A percentile compares a stretch with the other conserved stretches of the same genome.
These are phyloP conservation scores for Gnomoniopsis smithogilvyi DNA, from an alignment of 2,329 filamentous ascomycete genomes.

Conservation along the genomic window DNA sequence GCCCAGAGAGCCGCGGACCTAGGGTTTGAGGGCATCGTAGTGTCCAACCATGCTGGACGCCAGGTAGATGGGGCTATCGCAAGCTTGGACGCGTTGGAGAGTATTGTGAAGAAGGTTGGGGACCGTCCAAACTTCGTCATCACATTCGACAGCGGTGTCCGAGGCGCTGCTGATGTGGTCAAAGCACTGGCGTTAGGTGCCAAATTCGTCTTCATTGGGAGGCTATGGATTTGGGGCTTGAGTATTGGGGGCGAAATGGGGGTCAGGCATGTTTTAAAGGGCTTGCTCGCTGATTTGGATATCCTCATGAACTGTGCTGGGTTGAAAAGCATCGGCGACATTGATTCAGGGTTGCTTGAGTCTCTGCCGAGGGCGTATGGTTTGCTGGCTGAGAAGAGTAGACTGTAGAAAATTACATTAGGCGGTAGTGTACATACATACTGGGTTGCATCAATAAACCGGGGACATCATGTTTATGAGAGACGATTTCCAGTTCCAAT, in stretches of 20 bases:
- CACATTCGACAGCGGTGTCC: slow-evolving; percentile 59
- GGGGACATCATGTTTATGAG: not conserved
- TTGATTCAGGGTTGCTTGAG: slow-evolving; percentile 41
- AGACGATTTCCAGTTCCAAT: too few relatives aligned
- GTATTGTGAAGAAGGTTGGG: slow-evolving; percentile 44
- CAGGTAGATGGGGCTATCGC: slow-evolving; percentile 60
- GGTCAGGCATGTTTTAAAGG: slow-evolving; percentile 59
- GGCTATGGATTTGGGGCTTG: slow-evolving; percentile 59
- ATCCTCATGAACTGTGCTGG: slow-evolving; percentile 59
- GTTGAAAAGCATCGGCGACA: slow-evolving; percentile 47
- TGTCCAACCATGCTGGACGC: slow-evolving; percentile 55
- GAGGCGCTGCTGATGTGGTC: slow-evolving; percentile 54
- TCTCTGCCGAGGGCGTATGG: slow-evolving; percentile 35
- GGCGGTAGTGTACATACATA: not conserved
- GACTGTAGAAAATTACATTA: slow-evolving; percentile 1
- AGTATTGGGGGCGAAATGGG: slow-evolving; percentile 58
- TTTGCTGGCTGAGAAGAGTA: slow-evolving; percentile 17
- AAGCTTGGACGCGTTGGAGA: slow-evolving; percentile 57
- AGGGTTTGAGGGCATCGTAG: slow-evolving; percentile 59
- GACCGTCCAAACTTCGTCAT: slow-evolving; percentile 35
- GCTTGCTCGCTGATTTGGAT: slow-evolving; percentile 59
- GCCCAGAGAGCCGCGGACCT: slow-evolving; percentile 54
- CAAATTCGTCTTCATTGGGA: slow-evolving; percentile 59
- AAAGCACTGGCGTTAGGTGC: slow-evolving; percentile 61
- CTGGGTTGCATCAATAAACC: not conserved